Conservation (phyloP, 164 flowering plant species). For the Sedum album region DNA sequence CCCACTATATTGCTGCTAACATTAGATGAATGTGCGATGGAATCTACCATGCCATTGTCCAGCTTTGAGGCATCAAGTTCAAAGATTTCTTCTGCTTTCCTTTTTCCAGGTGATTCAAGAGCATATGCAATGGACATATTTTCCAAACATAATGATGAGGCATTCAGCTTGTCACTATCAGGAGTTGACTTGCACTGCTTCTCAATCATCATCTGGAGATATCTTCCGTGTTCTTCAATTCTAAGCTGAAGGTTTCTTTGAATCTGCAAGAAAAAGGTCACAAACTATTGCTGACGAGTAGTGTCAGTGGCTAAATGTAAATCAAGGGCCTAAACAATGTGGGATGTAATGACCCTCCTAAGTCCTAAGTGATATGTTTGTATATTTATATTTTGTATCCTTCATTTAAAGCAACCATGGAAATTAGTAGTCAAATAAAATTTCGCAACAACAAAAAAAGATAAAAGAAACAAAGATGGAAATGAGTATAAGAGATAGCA, state of each 20-base stretch:
- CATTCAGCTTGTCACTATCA: constrained; percentile 12
- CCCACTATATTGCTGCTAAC: constrained; percentile 1
- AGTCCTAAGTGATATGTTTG: too few relatives aligned
- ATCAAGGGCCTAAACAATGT: too few relatives aligned
- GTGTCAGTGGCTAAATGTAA: too few relatives aligned
- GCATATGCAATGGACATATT: constrained; percentile 12
- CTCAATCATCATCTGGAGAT: constrained; percentile 41
- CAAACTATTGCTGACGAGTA: background rate
- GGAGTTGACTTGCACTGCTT: constrained; percentile 22
- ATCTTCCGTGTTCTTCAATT: constrained; percentile 40
- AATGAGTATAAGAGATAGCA: background rate
- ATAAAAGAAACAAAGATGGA: too few relatives aligned
- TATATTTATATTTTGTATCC: too few relatives aligned
- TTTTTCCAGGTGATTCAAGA: constrained; percentile 8
- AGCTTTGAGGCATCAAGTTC: background rate
- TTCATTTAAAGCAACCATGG: background rate
- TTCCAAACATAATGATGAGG: too few relatives aligned
- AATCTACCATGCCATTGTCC: background rate
- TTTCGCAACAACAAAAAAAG: background rate
- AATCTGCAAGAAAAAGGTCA: constrained; percentile 17
- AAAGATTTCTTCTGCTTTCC: constrained; percentile 2
- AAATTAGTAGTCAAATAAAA: background rate
- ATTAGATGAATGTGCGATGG: background rate
- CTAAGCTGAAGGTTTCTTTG: constrained; percentile 37
- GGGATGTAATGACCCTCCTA: too few relatives aligned